Base-by-base conservation (phyloP, 2,329 filamentous ascomycete genomes). In the Fusarium devonianum region DNA sequence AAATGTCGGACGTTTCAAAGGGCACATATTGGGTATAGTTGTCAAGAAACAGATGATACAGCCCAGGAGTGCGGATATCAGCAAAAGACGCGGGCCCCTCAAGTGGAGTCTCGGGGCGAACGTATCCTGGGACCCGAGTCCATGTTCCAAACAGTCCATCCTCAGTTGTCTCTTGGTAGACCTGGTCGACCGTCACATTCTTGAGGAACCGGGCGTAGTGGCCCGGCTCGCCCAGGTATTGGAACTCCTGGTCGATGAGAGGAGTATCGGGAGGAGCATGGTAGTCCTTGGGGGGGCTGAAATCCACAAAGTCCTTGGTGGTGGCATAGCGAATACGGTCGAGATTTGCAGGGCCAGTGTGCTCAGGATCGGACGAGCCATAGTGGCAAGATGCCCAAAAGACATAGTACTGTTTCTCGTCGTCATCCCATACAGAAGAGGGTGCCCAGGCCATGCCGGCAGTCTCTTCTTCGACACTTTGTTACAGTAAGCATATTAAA, bases 241-340 rank as follows among this genome's bases (percentile, higher is more conserved):
- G 70, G 62, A 81, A 75, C 42, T 78, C 74, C 21, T 79, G 73
- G 50, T 81, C 78, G 49, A 81, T 82, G 26, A 81, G 64, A 2
- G 74, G 72, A 4, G 71, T 77, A 12, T 68, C 69, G 2, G 68
- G 50, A 21, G 49, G 41, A 5, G 75, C 72, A 43, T 76, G 64
- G 59, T 80, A 79, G 40, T 78, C 74, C 25, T 67, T 51, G 0
- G 79, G 75, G 1, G 68, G 50, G 38, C 71, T 72, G 59, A 82
- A 82, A 1, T 71, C 76, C 32, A 69, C 64, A 51, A 82, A 82
- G 62, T 82, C 78, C 12, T 62, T 70, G 1, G 79, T 82, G 11
- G 77, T 75, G 3, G 79, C 75, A 54, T 78, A 79, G 18, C 79
- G 75, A 42, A 81, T 80, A 6, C 68, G 62, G 40, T 73, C 73